Evolutionary conservation across 441 rosid genomes (phyloP).

Genomic region (Adansonia gregorii): DNA sequence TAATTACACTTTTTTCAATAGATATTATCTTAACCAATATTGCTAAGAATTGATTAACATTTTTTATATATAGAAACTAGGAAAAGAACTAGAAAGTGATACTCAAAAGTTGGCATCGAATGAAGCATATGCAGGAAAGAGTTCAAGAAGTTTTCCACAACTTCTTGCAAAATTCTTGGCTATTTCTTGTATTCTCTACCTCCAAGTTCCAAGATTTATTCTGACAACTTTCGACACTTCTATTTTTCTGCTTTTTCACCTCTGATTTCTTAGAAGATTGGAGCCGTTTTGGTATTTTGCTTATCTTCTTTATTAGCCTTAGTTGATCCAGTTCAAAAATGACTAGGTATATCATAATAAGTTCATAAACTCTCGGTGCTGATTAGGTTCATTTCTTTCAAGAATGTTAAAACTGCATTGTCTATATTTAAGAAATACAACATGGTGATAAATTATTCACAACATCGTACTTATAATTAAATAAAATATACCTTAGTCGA

Average conservation of each 20-base stretch:
- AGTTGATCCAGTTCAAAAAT: background rate
- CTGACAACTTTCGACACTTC: background rate
- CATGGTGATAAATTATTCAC: slow-evolving; percentile 27
- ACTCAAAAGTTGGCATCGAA: background rate
- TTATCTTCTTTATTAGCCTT: background rate
- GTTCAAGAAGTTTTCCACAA: background rate
- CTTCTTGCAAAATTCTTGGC: background rate
- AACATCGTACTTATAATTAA: slow-evolving; percentile 20
- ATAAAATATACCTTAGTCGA: background rate
- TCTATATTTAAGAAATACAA: slow-evolving; percentile 23
- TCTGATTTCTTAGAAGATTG: background rate
- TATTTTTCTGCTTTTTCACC: background rate
- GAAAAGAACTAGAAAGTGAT: background rate
- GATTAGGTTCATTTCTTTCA: slow-evolving; percentile 29
- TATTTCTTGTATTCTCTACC: background rate
- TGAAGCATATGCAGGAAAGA: background rate
- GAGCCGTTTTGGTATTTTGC: background rate
- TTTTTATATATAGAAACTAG: background rate
- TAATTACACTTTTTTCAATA: too few relatives aligned
- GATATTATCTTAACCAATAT: too few relatives aligned
- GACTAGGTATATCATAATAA: background rate
- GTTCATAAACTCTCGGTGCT: background rate
- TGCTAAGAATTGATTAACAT: too few relatives aligned
- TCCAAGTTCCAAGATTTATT: background rate
- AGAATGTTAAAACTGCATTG: slow-evolving; percentile 3